Evolutionary conservation across 306 rosid species (phyloP), one percentile per base, ranked within the genome.

Genomic region (Ziziphus jujuba): DNA sequence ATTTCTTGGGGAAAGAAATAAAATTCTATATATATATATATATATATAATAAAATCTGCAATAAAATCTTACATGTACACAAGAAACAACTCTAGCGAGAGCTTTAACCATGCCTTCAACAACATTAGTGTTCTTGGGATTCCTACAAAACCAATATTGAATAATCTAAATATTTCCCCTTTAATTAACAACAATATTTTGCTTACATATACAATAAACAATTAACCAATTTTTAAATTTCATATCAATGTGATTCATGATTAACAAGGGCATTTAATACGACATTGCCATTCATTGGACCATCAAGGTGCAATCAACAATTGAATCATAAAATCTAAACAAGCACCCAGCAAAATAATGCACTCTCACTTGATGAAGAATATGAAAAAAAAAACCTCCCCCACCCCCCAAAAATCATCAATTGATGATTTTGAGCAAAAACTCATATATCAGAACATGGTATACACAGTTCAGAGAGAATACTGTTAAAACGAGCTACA

Each of bases 61-160:
- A 15, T 43, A 67, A 74, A 47, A 78, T 66, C 84, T 72, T 80
- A 87, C 97, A 93, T 92, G 98, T 73, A 86, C 80, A 56, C 72
- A 87, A 52, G 97, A 87, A 80, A 92, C 93, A 69, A 92, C 95
- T 80, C 98, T 83, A 61, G 97, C 96, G 50, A 92, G 91, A 79
- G 91, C 95, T 84, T 92, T 92, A 73, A 92, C 93, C 76, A 92
- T 89, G 67, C 93, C 98, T 81, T 90, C 98, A 75, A 90, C 96
- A 68, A 92, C 90, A 83, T 90, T 92, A 66, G 98, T 92, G 73
- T 90, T 92, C 75, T 92, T 90, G 28, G 96, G 98, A 72, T 92
- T 71, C 96, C 98, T 92, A 68, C 50, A 69, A 75, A 61, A 57
- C 67, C 71, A 55, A 57, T 53, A 65, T 40, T 12, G 49, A 40